These are phyloP conservation scores for Penicillium sp. DNA, from an alignment of 2,329 filamentous ascomycete genomes.

Conservation along the genomic window DNA sequence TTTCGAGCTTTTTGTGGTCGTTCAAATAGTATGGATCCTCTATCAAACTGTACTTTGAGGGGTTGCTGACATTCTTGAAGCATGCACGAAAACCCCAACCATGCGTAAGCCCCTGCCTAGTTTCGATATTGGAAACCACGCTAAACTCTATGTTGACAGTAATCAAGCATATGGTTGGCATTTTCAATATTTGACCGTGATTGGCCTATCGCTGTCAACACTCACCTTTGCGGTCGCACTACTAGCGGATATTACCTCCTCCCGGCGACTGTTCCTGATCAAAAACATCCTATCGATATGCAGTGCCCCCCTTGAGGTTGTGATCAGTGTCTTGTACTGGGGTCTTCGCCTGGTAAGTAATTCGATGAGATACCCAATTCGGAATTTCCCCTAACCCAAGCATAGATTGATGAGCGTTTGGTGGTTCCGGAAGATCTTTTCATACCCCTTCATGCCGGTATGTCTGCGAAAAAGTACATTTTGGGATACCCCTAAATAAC, in stretches of 20 bases:
- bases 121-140: neutral
- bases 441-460: conserved; percentile 40
- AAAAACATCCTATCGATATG: conserved; percentile 60
- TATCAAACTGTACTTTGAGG: conserved; percentile 4
- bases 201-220: conserved; percentile 57
- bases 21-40: conserved; percentile 44
- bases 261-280: conserved; percentile 50
- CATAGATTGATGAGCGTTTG: conserved; percentile 46
- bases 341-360: conserved; percentile 49
- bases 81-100: conserved; percentile 44
- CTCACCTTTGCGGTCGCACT: conserved; percentile 55
- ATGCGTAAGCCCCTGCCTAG: conserved; percentile 30
- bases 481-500: neutral
- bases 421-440: conserved; percentile 49
- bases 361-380: neutral
- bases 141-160: conserved; percentile 29
- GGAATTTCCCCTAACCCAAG: conserved; percentile 1
- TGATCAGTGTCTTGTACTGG: conserved; percentile 63
- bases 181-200: conserved; percentile 63
- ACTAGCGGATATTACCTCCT: conserved; percentile 55
- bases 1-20: conserved; percentile 44
- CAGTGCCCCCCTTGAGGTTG: conserved; percentile 58
- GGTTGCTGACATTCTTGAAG: conserved; percentile 24
- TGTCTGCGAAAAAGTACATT: conserved; percentile 27
- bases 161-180: conserved; percentile 64